These are phyloP conservation scores for Oryza meyeriana DNA, from an alignment of 176 grass and related monocot species.

Conservation along the genomic window DNA sequence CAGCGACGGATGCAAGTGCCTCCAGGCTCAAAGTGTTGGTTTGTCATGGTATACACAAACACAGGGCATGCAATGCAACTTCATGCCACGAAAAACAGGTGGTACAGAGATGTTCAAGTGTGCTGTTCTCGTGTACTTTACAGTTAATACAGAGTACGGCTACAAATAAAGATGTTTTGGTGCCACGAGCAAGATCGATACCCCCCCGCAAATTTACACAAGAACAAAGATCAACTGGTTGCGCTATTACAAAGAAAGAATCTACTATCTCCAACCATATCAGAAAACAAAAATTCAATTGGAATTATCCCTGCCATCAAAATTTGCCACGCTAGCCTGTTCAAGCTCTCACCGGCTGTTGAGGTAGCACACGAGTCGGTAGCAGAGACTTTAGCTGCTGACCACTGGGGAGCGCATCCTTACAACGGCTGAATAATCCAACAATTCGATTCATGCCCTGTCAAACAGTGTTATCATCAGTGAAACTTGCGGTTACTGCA, in stretches of 20 bases:
- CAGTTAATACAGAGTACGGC: not conserved
- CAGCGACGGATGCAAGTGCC: too few relatives aligned
- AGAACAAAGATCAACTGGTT: not conserved
- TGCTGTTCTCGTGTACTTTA: conserved; percentile 18
- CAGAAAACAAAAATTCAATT: not conserved
- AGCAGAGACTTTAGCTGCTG: conserved; percentile 37
- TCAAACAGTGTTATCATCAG: conserved; percentile 3
- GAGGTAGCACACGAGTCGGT: conserved; percentile 26
- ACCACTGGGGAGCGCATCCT: conserved; percentile 27
- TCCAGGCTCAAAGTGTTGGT: too few relatives aligned
- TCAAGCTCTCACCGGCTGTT: conserved; percentile 23
- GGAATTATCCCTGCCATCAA: not conserved
- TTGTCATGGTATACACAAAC: not conserved
- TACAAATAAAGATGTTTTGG: not conserved
- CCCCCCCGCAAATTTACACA: conserved; percentile 12
- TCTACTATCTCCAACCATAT: conserved; percentile 13
- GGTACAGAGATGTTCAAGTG: not conserved
- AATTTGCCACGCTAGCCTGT: not conserved
- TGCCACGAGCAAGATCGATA: not conserved
- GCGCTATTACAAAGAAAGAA: conserved; percentile 27
- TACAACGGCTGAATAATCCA: conserved; percentile 43
- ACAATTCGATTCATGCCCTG: conserved; percentile 34
- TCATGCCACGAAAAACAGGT: not conserved
- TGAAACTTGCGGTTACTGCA: not conserved
- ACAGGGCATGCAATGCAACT: not conserved